Base-by-base conservation (phyloP, 2,329 filamentous ascomycete species). In the Paracorniculantispora psalliotae region DNA sequence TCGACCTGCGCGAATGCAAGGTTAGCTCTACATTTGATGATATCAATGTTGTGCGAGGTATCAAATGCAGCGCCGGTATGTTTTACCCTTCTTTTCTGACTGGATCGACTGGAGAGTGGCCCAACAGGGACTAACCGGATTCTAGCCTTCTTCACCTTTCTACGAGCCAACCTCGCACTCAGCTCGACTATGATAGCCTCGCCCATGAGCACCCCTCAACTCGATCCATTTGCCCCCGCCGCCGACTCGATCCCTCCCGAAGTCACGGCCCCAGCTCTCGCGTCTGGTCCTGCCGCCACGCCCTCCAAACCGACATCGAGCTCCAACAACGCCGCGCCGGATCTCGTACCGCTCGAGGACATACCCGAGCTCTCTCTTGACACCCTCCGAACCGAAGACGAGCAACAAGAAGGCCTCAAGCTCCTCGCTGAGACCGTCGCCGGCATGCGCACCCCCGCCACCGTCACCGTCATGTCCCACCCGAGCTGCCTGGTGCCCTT, bases 351-450 rank as follows among this genome's bases (percentile, higher is more conserved):
- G 51, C 68, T 69, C 61, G 80, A 82, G 63, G 73, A 75, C 66
- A 77, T 89, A 59, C 86, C 87, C 6, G 81, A 85, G 9, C 81
- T 92, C 46, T 82, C 81, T 53, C 84, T 89, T 54, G 82, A 84
- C 65, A 71, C 81, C 23, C 74, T 86, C 46, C 77, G 78, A 48
- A 68, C 68, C 52, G 75, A 83, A 52, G 69, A 78, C 54, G 88
- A 92, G 70, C 85, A 87, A 68, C 75, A 85, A 63, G 80, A 85
- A 59, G 87, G 87, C 19, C 78, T 96, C 54, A 82, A 83, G 63
- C 82, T 96, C 21, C 81, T 96, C 41, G 88, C 91, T 61, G 90
- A 93, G 73, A 91, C 87, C 60, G 83, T 96, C 52, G 89, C 90
- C 37, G 88, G 96, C 73, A 91, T 94, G 77, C 85, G 88, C 62